Conservation (phyloP, 2,329 filamentous ascomycete species). For the Alternaria angustiovoidea region DNA sequence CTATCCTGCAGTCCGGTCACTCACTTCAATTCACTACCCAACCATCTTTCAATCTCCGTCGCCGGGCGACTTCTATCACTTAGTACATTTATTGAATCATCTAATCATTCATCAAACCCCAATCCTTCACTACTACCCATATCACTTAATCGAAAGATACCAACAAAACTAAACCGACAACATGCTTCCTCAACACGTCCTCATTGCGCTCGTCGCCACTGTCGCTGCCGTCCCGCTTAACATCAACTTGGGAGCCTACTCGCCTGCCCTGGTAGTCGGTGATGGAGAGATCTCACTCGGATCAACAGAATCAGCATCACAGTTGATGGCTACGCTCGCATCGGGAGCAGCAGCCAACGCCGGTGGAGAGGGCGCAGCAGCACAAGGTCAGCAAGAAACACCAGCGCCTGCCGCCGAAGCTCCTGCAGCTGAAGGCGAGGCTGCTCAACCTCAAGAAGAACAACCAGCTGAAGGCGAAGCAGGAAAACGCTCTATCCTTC, state of each 20-base stretch:
- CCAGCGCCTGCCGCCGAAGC: conserved; percentile 13
- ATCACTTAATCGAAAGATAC: conserved; percentile 26
- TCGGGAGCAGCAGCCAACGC: conserved; percentile 48
- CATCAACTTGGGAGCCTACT: conserved; percentile 63
- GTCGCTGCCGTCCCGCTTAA: conserved; percentile 57
- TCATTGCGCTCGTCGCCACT: conserved; percentile 47
- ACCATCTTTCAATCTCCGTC: conserved; percentile 40
- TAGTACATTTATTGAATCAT: conserved; percentile 27
- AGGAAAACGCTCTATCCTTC: conserved; percentile 38
- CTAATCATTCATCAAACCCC: conserved; percentile 12
- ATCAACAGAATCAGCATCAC: conserved; percentile 52
- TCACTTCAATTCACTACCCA: conserved; percentile 47
- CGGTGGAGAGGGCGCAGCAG: conserved; percentile 25
- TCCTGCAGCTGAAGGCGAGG: conserved; percentile 15
- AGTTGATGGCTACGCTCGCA: conserved; percentile 56
- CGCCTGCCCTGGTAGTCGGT: conserved; percentile 62
- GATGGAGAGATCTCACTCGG: conserved; percentile 62
- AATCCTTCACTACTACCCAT: conserved; percentile 4
- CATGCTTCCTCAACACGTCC: conserved; percentile 51
- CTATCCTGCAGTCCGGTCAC: conserved; percentile 48
- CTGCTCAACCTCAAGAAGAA: conserved; percentile 24
- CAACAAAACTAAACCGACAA: conserved; percentile 30
- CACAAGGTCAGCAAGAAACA: conserved; percentile 25
- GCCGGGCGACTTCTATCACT: conserved; percentile 42
- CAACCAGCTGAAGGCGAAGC: conserved; percentile 37